Conservation (phyloP, 2,329 filamentous ascomycete genomes). For the Epichloe scottii region DNA sequence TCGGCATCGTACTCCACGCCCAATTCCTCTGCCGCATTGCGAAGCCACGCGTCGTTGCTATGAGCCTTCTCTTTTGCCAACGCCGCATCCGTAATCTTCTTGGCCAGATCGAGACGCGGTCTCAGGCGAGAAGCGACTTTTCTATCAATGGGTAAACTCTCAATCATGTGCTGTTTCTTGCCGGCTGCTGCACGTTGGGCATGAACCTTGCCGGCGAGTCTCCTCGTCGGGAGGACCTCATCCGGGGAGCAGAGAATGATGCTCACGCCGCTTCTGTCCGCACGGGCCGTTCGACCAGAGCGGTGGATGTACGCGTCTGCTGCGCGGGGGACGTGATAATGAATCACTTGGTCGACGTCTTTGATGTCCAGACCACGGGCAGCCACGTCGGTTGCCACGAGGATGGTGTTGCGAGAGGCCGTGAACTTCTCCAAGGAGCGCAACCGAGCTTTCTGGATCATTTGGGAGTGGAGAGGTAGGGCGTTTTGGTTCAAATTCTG, state of each 20-base stretch:
- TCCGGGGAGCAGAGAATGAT: slow-evolving; percentile 85
- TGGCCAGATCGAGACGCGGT: slow-evolving; percentile 66
- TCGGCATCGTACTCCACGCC: slow-evolving; percentile 91
- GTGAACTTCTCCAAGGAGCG: slow-evolving; percentile 85
- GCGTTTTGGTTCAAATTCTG: slow-evolving; percentile 69
- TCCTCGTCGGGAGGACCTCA: slow-evolving; percentile 72
- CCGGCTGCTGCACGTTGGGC: slow-evolving; percentile 39
- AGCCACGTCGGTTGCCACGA: slow-evolving; percentile 88
- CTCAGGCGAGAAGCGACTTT: slow-evolving; percentile 66
- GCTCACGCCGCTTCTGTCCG: slow-evolving; percentile 62
- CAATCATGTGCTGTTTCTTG: slow-evolving; percentile 49
- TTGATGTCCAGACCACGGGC: slow-evolving; percentile 90
- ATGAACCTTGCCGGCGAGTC: slow-evolving; percentile 82
- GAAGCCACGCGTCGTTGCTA: slow-evolving; percentile 75
- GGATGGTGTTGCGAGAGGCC: slow-evolving; percentile 50
- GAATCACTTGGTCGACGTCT: slow-evolving; percentile 75
- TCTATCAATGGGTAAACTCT: slow-evolving; percentile 71
- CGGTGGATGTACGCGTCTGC: slow-evolving; percentile 94
- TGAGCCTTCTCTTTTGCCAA: slow-evolving; percentile 80
- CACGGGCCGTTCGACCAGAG: slow-evolving; percentile 86
- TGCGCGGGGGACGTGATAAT: slow-evolving; percentile 87
- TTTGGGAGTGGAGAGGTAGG: slow-evolving; percentile 76
- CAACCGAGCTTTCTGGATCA: slow-evolving; percentile 92
- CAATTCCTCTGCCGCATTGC: slow-evolving; percentile 75
- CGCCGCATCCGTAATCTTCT: slow-evolving; percentile 69